Percentiles rank a stretch among this genome's conserved stretches.
phyloP scores from a whole-genome alignment of 1,139 yeast species.

The Suhomyces wounanorum region DNA sequence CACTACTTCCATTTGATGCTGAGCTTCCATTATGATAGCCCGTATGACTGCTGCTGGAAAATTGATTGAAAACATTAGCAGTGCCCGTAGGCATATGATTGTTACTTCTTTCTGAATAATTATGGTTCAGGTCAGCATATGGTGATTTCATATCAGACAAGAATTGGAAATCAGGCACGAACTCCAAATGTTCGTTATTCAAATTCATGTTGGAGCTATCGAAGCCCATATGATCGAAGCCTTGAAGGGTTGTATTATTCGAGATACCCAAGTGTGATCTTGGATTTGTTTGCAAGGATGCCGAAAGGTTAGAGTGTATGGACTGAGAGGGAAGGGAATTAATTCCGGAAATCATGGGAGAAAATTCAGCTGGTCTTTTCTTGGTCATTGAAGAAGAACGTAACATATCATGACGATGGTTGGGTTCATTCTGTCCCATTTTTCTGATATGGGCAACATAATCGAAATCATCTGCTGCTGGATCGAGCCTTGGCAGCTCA shows the following conservation, averaged over 20 bases:
- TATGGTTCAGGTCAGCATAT: neutral
- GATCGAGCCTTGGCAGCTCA: constrained; percentile 25
- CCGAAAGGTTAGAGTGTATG: constrained; percentile 19
- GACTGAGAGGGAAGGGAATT: constrained; percentile 7
- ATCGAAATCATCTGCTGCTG: constrained; percentile 59
- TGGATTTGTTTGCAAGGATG: constrained; percentile 16
- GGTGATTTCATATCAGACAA: constrained; percentile 1
- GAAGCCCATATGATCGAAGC: constrained; percentile 36
- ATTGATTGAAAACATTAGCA: constrained; percentile 13
- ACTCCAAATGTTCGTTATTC: constrained; percentile 12
- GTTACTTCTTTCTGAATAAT: neutral
- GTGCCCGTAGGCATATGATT: constrained; percentile 13
- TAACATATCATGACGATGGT: constrained; percentile 9
- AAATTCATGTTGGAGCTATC: constrained; percentile 34
- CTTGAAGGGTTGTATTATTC: neutral
- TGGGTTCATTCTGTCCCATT: constrained; percentile 41
- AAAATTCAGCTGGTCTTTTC: constrained; percentile 39
- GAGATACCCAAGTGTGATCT: neutral
- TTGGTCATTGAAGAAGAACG: constrained; percentile 16
- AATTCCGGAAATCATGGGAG: constrained; percentile 27
- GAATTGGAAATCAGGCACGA: constrained; percentile 6
- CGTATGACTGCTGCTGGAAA: neutral
- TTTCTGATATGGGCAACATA: constrained; percentile 67
- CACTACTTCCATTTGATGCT: constrained; percentile 15
- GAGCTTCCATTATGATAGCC: constrained; percentile 10